Base-by-base conservation (phyloP, 1,284 basidiomycete species). In the Ustilago vetiveriae region DNA sequence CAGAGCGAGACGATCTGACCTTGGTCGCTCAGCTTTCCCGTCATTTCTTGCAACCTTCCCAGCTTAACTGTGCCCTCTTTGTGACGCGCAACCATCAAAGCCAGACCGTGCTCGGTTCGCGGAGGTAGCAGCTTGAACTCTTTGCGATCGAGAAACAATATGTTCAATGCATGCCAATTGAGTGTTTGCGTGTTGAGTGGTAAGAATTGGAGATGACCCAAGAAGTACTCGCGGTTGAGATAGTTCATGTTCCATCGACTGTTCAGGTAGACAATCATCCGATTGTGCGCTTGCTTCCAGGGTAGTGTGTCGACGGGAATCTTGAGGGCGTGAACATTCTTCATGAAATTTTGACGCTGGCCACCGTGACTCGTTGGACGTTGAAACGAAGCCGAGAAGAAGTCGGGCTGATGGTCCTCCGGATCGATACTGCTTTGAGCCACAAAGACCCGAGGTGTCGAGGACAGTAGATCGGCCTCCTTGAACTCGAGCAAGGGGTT, bases 1-100 rank as follows among this genome's bases (percentile, higher is more conserved):
- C 59, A 62, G 11, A 62, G 36, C n/a, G 59, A 50, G 5, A 62
- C 47, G 2, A 50, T 17, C 14, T 50, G 21, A 16, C 6, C 0
- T 1, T 7, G 0, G 8, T 45, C 21, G 17, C 21, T 17, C 23
- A 35, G 4, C 4, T 13, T 4, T 0, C 38, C 51, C 10, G 41
- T 45, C 3, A 50, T 1, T 9, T 23, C 10, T 14, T 26, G 29
- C 3, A 24, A 14, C 3, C 6, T 4, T 6, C 3, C 7, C 45
- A 26, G 10, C 33, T 16, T 6, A 10, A 6, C 38, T 8, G 24
- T 38, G 3, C 3, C 14, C 11, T 14, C 9, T 5, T 30, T 5
- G 17, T 53, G 45, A 1, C 36, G 35, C 6, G 35, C 30, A 5
- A 53, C 5, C 9, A 60, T 19, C 14, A 60, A n/a, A 2, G 29